Base-by-base conservation (phyloP, 2,329 filamentous ascomycete genomes). In the Xylariaceae sp. region DNA sequence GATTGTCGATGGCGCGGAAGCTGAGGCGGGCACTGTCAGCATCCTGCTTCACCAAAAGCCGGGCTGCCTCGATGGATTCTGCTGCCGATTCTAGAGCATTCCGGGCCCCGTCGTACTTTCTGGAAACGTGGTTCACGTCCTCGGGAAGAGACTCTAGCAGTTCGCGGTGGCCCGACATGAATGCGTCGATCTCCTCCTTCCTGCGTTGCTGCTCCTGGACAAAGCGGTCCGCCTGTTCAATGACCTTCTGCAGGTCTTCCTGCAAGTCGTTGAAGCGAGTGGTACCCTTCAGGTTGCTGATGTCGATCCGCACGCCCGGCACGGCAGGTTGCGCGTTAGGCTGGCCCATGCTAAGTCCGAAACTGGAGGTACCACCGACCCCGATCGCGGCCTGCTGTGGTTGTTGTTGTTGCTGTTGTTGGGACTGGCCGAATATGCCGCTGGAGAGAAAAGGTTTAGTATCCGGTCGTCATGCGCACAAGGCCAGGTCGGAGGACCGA, bases 231-330 rank as follows among this genome's bases (percentile, higher is more conserved):
- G 94, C 78, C 8, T 72, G 66, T 46, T 86, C 78, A 46, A 98
- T 85, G 50, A 87, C 69, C 46, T 80, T 77, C 57, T 94, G 88
- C 12, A 95, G 70, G 19, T 86, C 79, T 50, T 90, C 84, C 44
- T 85, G 79, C 18, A 95, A 81, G 61, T 95, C 90, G 58, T 88
- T 87, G 68, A 92, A 96, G 46, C 92, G 86, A 3, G 88, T 95
- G 0, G 89, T 94, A 12, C 85, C 83, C 36, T 88, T 80, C 44
- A 97, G 70, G 57, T 85, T 86, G 52, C 77, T 77, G 36, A 85
- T 65, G 61, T 92, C 85, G 53, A 94, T 85, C 54, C 85, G 82
- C 13, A 88, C 83, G 13, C 84, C 86, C 1, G 83, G 80, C 12
- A 81, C 72, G 11, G 68, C 71, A 50, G 75, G 73, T 48, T 75